Percentiles rank a stretch among this genome's conserved stretches.
Evolutionary conservation across 2,329 filamentous ascomycete species (phyloP).

Genomic region (Stylonectria norvegica): DNA sequence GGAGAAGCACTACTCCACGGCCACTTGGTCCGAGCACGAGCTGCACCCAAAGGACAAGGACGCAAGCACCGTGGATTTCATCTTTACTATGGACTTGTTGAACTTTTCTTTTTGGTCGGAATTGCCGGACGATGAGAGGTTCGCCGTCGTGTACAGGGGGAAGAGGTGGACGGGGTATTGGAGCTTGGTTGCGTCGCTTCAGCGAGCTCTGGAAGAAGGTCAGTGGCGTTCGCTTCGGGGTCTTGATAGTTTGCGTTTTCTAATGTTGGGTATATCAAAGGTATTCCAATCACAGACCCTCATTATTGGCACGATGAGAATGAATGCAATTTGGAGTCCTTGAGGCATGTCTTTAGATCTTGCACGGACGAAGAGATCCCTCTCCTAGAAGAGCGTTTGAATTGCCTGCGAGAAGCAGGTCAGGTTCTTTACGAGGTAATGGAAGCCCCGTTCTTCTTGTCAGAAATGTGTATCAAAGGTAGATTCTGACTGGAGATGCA

Average conservation of each 20-base stretch:
- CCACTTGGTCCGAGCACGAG: constrained; percentile 83
- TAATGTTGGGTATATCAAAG: constrained; percentile 40
- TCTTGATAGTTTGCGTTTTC: constrained; percentile 2
- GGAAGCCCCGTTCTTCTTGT: not conserved
- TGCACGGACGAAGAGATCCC: constrained; percentile 85
- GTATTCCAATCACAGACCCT: constrained; percentile 82
- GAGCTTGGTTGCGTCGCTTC: constrained; percentile 84
- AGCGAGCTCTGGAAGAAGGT: constrained; percentile 84
- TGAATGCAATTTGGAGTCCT: constrained; percentile 69
- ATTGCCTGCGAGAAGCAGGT: constrained; percentile 79
- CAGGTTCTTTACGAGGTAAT: constrained; percentile 71
- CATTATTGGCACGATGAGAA: constrained; percentile 79
- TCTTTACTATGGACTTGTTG: constrained; percentile 94
- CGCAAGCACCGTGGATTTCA: constrained; percentile 79
- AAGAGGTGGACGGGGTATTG: constrained; percentile 91
- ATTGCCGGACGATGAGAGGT: constrained; percentile 64
- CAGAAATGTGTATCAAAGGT: no score
- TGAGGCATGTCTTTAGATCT: constrained; percentile 80
- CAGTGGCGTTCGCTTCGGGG: constrained; percentile 13
- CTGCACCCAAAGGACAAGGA: constrained; percentile 83
- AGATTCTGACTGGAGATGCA: constrained; percentile 33
- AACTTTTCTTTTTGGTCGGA: constrained; percentile 98
- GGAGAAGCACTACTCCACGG: constrained; percentile 75
- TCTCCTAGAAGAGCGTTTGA: constrained; percentile 71
- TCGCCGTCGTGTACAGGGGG: constrained; percentile 76